Evolutionary conservation across 768 basidiomycete genomes (phyloP).

Genomic region (Coprinopsis marcescibilis): DNA sequence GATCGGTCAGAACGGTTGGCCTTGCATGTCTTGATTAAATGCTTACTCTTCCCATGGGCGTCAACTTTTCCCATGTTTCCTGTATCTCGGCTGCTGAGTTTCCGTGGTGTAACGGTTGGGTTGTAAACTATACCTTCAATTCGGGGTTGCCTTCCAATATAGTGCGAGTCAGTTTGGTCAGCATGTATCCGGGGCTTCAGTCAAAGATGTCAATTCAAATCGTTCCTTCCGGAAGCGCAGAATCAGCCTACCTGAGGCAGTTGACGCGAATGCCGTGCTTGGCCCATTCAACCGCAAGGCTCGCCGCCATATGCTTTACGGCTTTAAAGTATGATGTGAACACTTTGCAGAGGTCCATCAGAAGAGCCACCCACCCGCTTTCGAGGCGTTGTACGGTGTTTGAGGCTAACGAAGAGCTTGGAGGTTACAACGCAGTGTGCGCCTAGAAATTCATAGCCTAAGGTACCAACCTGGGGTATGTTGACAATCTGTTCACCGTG

Average conservation of each 20-base stretch:
- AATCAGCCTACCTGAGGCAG: conserved; percentile 48
- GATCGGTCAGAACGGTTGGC: conserved; percentile 3
- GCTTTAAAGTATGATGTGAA: conserved; percentile 35
- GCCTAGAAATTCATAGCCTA: too few species aligned
- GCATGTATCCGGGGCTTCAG: conserved; percentile 86
- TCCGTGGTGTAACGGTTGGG: too few species aligned
- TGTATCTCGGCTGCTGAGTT: conserved; percentile 23
- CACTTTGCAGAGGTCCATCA: neutral
- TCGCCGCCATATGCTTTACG: conserved; percentile 90
- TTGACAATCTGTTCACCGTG: conserved; percentile 62
- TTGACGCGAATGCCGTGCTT: conserved; percentile 85
- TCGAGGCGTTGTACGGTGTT: conserved; percentile 94
- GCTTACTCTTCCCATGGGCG: conserved; percentile 80
- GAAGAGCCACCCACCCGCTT: conserved; percentile 54
- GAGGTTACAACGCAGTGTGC: too few species aligned
- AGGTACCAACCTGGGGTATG: conserved; percentile 74
- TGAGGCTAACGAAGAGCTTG: too few species aligned
- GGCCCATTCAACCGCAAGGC: conserved; percentile 95
- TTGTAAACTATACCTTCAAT: conserved; percentile 67
- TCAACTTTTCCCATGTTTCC: conserved; percentile 81
- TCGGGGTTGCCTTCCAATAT: conserved; percentile 72
- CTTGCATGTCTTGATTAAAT: neutral
- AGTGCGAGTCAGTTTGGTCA: conserved; percentile 82
- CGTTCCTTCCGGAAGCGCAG: conserved; percentile 5
- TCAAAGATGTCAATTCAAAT: neutral